phyloP scores from a whole-genome alignment of 202 grass and related monocot species.

The Schoenoplectus triqueter region DNA sequence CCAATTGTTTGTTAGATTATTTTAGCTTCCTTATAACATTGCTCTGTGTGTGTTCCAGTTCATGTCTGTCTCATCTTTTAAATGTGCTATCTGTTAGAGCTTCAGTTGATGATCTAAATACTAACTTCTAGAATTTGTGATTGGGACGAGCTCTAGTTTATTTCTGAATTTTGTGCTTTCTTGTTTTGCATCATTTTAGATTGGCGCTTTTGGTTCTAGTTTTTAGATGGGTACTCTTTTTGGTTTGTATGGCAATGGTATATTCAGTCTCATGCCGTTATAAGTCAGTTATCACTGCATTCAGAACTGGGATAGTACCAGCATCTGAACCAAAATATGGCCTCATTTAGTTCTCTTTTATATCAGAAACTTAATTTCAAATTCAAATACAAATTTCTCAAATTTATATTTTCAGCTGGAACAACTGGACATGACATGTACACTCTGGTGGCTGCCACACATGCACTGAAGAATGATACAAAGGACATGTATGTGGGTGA shows the following conservation, averaged over 20 bases:
- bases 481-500: slow-evolving; percentile 76
- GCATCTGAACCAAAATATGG: slow-evolving; percentile 18
- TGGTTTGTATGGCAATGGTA: neutral
- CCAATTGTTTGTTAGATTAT: neutral
- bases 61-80: neutral
- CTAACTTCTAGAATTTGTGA: neutral
- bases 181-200: neutral
- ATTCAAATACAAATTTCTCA: neutral
- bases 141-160: neutral
- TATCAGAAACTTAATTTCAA: slow-evolving; percentile 3
- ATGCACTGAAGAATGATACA: slow-evolving; percentile 73
- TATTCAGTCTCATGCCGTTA: neutral
- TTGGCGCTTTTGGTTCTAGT: slow-evolving; percentile 21
- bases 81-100: neutral
- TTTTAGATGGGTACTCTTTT: neutral
- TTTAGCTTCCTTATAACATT: neutral
- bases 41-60: neutral
- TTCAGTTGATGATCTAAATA: neutral
- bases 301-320: slow-evolving; percentile 9
- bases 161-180: neutral
- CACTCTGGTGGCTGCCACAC: slow-evolving; percentile 75
- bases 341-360: no score
- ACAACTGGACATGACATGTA: slow-evolving; percentile 79
- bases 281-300: slow-evolving; percentile 14
- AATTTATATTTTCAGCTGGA: slow-evolving; percentile 63